A percentile compares a stretch with the other conserved stretches of the same genome.
Evolutionary conservation across 148 eudicot genomes (phyloP).

Genomic region (Polygonum aviculare): DNA sequence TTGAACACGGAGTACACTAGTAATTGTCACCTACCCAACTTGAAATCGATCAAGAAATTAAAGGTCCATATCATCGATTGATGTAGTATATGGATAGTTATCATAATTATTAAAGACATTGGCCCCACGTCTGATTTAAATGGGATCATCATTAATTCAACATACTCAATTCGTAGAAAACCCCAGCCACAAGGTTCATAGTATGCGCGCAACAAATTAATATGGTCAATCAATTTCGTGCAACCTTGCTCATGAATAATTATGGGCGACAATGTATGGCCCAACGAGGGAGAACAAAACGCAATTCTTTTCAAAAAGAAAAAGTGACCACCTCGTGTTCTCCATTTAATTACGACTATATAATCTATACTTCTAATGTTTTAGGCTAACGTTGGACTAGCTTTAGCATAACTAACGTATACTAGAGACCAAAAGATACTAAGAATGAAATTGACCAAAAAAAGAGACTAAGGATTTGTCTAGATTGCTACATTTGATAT

Average conservation of each 20-base stretch:
- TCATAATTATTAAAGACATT: neutral
- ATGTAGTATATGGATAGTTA: neutral
- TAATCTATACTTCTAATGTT: neutral
- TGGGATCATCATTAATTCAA: neutral
- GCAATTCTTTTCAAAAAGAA: slow-evolving; percentile 1
- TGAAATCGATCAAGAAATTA: neutral
- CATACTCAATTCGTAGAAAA: neutral
- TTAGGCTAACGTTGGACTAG: slow-evolving; percentile 1
- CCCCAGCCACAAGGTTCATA: slow-evolving; percentile 10
- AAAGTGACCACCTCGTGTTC: slow-evolving; percentile 3
- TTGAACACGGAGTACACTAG: too few species aligned
- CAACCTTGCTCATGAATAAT: neutral
- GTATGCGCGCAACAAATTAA: neutral
- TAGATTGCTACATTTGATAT: too few species aligned
- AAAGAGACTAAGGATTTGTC: too few species aligned
- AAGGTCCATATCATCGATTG: neutral
- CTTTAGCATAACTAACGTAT: neutral
- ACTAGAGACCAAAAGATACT: neutral
- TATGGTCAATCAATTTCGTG: neutral
- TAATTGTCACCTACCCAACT: neutral
- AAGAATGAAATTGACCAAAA: neutral
- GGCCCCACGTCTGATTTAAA: neutral
- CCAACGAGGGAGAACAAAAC: neutral
- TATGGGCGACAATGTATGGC: neutral
- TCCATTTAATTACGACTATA: neutral